Conservation (phyloP, 2,329 filamentous ascomycete species). For the Stagonosporopsis rhizophila region DNA sequence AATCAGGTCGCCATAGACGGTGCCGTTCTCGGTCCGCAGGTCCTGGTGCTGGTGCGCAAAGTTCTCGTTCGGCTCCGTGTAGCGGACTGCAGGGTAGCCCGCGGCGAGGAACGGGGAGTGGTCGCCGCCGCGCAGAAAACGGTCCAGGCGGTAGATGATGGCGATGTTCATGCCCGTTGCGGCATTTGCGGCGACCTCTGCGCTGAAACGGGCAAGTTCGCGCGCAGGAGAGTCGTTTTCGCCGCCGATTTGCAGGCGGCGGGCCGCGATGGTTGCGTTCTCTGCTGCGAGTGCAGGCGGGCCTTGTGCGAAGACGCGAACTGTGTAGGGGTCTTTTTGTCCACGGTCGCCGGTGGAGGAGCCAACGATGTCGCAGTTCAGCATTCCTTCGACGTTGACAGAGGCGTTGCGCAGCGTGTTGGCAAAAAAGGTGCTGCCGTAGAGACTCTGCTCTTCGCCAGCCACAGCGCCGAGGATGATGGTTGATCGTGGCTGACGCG, state of each 20-base stretch:
- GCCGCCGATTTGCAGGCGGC: slow-evolving; percentile 51
- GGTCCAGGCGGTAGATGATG: slow-evolving; percentile 63
- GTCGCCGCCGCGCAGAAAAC: slow-evolving; percentile 64
- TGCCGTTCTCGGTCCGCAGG: slow-evolving; percentile 57
- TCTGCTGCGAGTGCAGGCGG: slow-evolving; percentile 53
- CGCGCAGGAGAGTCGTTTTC: slow-evolving; percentile 65
- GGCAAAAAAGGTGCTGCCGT: slow-evolving; percentile 61
- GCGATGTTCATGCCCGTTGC: slow-evolving; percentile 63
- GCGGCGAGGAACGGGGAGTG: slow-evolving; percentile 62
- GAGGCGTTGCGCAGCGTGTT: slow-evolving; percentile 60
- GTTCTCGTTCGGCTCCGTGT: slow-evolving; percentile 66
- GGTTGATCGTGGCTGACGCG: slow-evolving; percentile 57
- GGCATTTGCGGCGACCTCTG: slow-evolving; percentile 61
- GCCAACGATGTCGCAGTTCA: slow-evolving; percentile 66
- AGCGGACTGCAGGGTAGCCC: slow-evolving; percentile 63
- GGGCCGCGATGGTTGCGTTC: slow-evolving; percentile 46
- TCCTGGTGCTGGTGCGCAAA: slow-evolving; percentile 67
- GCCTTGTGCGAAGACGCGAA: slow-evolving; percentile 64
- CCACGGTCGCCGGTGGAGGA: slow-evolving; percentile 57
- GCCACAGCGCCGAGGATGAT: slow-evolving; percentile 65
- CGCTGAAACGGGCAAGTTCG: slow-evolving; percentile 62
- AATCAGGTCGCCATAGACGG: slow-evolving; percentile 62
- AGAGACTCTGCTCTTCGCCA: slow-evolving; percentile 65
- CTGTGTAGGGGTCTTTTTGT: slow-evolving; percentile 57
- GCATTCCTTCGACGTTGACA: slow-evolving; percentile 64